These are phyloP conservation scores for Guillardia theta DNA, from an alignment of 78 protist species.

Conservation along the genomic window DNA sequence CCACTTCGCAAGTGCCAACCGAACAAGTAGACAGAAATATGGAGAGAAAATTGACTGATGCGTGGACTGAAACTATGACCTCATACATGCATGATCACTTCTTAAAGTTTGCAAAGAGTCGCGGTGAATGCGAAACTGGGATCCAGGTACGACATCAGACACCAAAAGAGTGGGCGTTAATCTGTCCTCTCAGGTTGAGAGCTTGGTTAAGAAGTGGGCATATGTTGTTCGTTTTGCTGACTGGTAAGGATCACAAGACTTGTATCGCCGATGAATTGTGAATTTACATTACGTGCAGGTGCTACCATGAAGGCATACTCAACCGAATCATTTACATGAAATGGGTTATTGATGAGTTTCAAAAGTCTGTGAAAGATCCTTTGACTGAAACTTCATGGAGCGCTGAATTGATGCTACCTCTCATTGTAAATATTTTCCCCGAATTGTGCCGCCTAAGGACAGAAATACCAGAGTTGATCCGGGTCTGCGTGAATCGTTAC, in stretches of 20 bases:
- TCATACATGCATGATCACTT: not conserved
- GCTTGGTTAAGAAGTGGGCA: not conserved
- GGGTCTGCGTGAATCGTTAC: not conserved
- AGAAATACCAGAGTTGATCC: not conserved
- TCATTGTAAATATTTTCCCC: not conserved
- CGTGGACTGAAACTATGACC: too few species aligned
- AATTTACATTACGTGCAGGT: not conserved
- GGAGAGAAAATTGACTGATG: too few species aligned
- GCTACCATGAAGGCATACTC: not conserved
- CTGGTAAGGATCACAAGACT: not conserved
- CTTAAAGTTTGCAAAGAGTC: not conserved
- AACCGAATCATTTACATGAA: not conserved
- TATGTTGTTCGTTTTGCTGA: not conserved
- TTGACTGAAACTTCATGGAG: not conserved
- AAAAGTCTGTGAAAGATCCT: not conserved
- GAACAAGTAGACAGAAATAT: too few species aligned
- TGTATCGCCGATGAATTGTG: not conserved
- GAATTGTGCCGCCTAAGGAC: not conserved
- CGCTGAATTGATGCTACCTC: not conserved
- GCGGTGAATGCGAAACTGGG: not conserved
- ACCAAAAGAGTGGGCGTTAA: not conserved
- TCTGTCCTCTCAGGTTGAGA: not conserved
- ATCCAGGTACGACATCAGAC: not conserved
- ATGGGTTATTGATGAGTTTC: not conserved
- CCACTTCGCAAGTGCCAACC: too few species aligned